phyloP scores from a whole-genome alignment of 768 basidiomycete species.

The Suillus brevipes region DNA sequence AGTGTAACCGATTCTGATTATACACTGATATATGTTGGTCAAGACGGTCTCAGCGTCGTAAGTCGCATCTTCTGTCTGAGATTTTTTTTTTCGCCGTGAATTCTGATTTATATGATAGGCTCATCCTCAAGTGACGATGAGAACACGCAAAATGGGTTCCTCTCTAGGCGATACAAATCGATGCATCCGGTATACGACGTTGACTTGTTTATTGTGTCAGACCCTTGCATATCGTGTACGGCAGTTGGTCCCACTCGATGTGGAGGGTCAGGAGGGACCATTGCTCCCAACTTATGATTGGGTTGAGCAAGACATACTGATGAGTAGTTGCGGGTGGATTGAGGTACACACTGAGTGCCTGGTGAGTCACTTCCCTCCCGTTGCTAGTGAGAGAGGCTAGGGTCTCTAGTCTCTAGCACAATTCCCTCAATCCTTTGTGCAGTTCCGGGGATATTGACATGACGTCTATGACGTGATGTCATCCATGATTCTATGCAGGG shows the following conservation, averaged over 20 bases:
- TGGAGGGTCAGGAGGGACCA: conserved; percentile 62
- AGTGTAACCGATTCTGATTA: conserved; percentile 39
- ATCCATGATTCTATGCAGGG: neutral
- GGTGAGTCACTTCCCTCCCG: conserved; percentile 46
- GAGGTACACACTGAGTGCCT: conserved; percentile 65
- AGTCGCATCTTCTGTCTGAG: conserved; percentile 25
- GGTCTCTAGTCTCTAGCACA: neutral
- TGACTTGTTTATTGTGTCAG: conserved; percentile 72
- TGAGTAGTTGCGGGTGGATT: conserved; percentile 70
- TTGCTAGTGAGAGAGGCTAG: neutral
- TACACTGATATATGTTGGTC: conserved; percentile 58
- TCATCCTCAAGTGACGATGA: conserved; percentile 70
- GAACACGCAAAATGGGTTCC: conserved; percentile 51
- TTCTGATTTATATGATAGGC: conserved; percentile 39
- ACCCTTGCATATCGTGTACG: conserved; percentile 66
- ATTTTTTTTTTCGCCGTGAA: conserved; percentile 9
- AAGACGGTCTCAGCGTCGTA: conserved; percentile 68
- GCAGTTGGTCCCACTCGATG: conserved; percentile 56
- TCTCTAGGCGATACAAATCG: conserved; percentile 45
- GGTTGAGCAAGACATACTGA: conserved; percentile 72
- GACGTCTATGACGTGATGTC: conserved; percentile 6
- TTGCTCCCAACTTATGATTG: conserved; percentile 73
- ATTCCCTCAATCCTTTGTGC: neutral
- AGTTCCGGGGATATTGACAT: neutral
- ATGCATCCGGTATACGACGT: conserved; percentile 58